Base-by-base conservation (phyloP, 345 rosid species). In the Garcia nutans region DNA sequence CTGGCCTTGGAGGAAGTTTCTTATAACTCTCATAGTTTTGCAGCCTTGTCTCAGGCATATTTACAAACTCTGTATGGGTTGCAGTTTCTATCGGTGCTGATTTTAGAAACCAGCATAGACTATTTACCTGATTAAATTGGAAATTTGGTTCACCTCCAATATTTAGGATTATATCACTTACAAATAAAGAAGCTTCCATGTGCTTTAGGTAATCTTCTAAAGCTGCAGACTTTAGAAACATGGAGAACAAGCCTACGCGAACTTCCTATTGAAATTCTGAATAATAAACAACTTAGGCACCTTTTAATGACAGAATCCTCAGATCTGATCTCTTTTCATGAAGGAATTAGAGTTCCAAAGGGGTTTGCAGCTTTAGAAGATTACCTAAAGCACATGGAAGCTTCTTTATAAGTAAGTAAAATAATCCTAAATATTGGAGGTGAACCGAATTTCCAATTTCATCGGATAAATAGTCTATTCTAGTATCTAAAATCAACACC, bases 391-490 rank as follows among this genome's bases (percentile, higher is more conserved):
- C 62, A 28, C 58, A 1, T 15, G 76, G 76, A 65, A 74, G 71
- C 50, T 64, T 37, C 15, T 74, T 10, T 13, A 74, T 15, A 10
- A 4, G 0, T 11, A 63, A 64, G 19, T 7, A 0, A 22, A 0
- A 2, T 31, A 65, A 55, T 31, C 63, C 52, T 3, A 74, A 23
- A 66, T 74, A 74, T 50, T n/a, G 55, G 20, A 74, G 71, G 52
- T 74, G 62, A 74, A 65, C 28, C 77, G 54, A 64, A 15, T 64
- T 71, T 65, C 77, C 71, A 2, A 74, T n/a, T 65, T 52, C 77
- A 37, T 65, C 55, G 12, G 77, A 54, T 37, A 65, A 74, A 31
- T 8, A 37, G 19, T 41, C 63, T 17, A 74, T 33, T 19, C 4
- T 8, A 9, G 54, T 41, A 12, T 8, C 3, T 13, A 74, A 55